Evolutionary conservation across 495 filamentous ascomycete species (phyloP), one percentile per base, ranked within the genome.

Genomic region (Echria macrotheca): DNA sequence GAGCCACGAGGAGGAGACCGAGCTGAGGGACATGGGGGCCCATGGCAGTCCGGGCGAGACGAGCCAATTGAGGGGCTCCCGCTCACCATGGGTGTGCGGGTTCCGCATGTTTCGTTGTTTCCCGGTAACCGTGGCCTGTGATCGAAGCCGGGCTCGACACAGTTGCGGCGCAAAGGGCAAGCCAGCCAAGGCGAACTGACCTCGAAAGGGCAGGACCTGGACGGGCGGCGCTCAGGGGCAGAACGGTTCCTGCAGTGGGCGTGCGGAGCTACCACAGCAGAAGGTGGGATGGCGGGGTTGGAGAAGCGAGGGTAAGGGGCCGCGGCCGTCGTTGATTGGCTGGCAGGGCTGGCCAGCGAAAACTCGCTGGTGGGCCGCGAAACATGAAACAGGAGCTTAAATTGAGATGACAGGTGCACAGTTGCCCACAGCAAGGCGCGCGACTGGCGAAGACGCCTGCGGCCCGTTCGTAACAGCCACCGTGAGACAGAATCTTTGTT

Each of bases 301-400:
- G 42, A 37, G 28, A 49, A 50, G 43, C 50, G 38, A 32, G 19
- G 28, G 41, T 44, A 35, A 45, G 49, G 49, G 49, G 41, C n/a
- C 22, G 12, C 15, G n/a, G n/a, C 7, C 15, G 25, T 17, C 22
- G 17, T 4, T 21, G 28, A 48, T 53, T 47, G 50, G 37, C 18
- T 23, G 17, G 22, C 31, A 18, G 29, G 12, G 17, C 36, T 24
- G 11, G 44, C 21, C 38, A 11, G 4, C 28, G 22, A 41, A 5
- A 7, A 21, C n/a, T 22, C 18, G 38, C 38, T 17, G 39, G 47
- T n/a, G 24, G 42, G 18, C 39, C 45, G 12, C 32, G 50, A 33
- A 55, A 52, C 49, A 9, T 56, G 47, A 49, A 52, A 51, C 48
- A 32, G 14, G 40, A 48, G 46, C 49, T 47, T 39, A 52, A 40